These are phyloP conservation scores for Pythium guiyangense DNA, from an alignment of 352 stramenopile genomes.

Conservation along the genomic window DNA sequence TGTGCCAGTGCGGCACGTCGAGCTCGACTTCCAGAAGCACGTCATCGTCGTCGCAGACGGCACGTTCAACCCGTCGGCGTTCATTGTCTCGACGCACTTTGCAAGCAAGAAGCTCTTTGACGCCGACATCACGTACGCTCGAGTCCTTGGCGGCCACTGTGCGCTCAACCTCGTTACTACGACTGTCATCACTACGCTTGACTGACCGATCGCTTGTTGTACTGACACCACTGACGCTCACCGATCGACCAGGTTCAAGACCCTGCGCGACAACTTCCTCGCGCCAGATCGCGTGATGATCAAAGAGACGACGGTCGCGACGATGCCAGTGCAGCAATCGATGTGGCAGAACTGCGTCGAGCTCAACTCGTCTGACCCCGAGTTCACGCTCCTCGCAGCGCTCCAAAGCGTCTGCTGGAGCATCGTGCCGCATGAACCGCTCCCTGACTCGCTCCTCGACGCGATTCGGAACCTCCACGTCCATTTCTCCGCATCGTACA, in stretches of 20 bases:
- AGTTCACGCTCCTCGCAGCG: slow-evolving; percentile 29
- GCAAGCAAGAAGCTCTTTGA: slow-evolving; percentile 31
- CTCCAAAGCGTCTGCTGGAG: slow-evolving; percentile 20
- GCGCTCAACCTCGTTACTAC: no score
- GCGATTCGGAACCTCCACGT: slow-evolving; percentile 36
- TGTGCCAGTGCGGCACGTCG: slow-evolving; percentile 41
- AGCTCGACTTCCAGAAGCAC: slow-evolving; percentile 56
- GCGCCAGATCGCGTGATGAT: slow-evolving; percentile 39
- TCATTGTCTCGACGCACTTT: slow-evolving; percentile 43
- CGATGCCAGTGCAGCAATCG: slow-evolving; percentile 8
- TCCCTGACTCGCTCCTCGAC: slow-evolving; percentile 30
- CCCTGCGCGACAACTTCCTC: slow-evolving; percentile 59
- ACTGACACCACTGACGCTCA: no score
- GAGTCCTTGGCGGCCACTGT: no score
- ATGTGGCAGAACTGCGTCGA: slow-evolving; percentile 38
- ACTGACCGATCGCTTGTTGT: neutral
- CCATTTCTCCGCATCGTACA: slow-evolving; percentile 14
- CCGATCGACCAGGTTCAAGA: slow-evolving; percentile 36
- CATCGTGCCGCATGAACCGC: slow-evolving; percentile 38
- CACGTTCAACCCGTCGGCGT: slow-evolving; percentile 35
- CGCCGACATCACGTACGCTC: slow-evolving; percentile 33
- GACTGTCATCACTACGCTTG: no score
- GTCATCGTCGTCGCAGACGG: slow-evolving; percentile 46
- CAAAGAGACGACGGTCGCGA: slow-evolving; percentile 33
- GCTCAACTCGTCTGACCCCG: slow-evolving; percentile 31